Conservation (phyloP, 345 rosid genomes). For the Psidium guajava region DNA sequence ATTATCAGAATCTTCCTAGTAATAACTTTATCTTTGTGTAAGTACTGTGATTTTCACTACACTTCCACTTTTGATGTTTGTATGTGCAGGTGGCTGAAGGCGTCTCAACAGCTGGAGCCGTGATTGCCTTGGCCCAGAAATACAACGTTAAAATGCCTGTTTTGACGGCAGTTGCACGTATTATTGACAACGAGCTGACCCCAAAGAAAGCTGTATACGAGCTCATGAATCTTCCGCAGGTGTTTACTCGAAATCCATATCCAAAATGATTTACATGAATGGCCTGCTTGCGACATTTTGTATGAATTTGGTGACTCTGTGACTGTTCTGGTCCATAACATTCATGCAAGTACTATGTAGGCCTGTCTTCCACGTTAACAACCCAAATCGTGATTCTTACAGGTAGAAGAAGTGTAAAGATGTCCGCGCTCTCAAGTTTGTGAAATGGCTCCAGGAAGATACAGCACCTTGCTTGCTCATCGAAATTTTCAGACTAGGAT, state of each 20-base stretch:
- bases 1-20: background rate
- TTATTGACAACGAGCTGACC: slow-evolving; percentile 75
- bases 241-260: background rate
- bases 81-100: slow-evolving; percentile 81
- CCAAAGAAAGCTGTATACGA: slow-evolving; percentile 78
- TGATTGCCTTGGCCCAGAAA: slow-evolving; percentile 89
- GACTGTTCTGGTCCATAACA: background rate
- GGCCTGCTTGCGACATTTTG: background rate
- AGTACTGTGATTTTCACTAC: background rate
- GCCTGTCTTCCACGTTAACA: background rate
- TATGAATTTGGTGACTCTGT: background rate
- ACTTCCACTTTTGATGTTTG: background rate
- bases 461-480: background rate
- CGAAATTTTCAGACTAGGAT: background rate
- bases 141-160: slow-evolving; percentile 88
- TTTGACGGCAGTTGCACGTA: slow-evolving; percentile 88
- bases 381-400: background rate
- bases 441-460: background rate
- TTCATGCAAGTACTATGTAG: background rate
- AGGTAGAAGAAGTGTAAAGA: slow-evolving; percentile 10
- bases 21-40: background rate
- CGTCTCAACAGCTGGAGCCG: slow-evolving; percentile 92
- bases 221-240: slow-evolving; percentile 57
- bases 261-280: background rate
- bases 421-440: background rate